Percentiles rank a stretch among this genome's conserved stretches.
Evolutionary conservation across 2,329 filamentous ascomycete genomes (phyloP).

Genomic region (Penicillium sp.): DNA sequence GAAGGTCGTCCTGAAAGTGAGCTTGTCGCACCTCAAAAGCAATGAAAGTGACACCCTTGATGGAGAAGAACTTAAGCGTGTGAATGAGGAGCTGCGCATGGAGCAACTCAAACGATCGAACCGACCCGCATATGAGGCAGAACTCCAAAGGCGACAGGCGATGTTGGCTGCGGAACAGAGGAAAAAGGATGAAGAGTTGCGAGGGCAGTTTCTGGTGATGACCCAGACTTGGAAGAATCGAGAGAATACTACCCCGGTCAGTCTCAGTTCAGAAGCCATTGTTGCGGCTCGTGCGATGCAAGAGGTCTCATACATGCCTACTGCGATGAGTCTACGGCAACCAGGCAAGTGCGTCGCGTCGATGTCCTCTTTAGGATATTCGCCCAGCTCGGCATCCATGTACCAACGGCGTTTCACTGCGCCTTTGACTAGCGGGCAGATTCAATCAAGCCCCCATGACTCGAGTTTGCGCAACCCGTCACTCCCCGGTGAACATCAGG

Average conservation of each 20-base stretch:
- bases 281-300: neutral
- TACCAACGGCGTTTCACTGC: neutral
- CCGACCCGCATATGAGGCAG: neutral
- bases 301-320: neutral
- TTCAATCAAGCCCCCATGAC: neutral
- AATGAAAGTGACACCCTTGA: conserved; percentile 65
- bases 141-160: neutral
- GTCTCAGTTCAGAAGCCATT: neutral
- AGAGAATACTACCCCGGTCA: neutral
- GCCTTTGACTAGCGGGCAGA: neutral
- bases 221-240: neutral
- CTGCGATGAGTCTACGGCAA: neutral
- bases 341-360: neutral
- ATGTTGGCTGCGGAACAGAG: neutral
- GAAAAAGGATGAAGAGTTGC: neutral
- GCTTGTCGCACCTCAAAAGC: conserved; percentile 67
- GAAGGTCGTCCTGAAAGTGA: conserved; percentile 47
- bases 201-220: neutral
- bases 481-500: neutral
- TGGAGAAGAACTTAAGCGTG: conserved; percentile 59
- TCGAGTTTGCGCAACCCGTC: neutral
- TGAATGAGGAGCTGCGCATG: conserved; percentile 46
- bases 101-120: conserved; percentile 30
- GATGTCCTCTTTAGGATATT: neutral
- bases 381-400: neutral